Percentiles rank a stretch among this genome's conserved stretches.
These are phyloP conservation scores for Choiromyces venosus DNA, from an alignment of 495 filamentous ascomycete genomes.

Conservation along the genomic window DNA sequence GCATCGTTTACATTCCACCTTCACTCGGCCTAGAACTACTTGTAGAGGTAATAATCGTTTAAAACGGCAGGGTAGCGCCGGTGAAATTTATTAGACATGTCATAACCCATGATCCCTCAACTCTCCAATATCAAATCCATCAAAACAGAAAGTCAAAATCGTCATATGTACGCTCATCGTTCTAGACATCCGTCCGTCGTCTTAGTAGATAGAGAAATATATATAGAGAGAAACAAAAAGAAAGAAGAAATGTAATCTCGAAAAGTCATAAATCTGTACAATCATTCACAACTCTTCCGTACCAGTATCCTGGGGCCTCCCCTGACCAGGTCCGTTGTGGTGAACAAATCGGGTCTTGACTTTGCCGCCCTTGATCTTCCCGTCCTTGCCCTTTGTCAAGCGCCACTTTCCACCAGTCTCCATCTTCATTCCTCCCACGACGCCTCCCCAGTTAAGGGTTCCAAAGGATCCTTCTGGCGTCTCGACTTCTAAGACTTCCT, in stretches of 20 bases:
- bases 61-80: neutral
- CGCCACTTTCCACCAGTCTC: neutral
- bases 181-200: neutral
- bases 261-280: neutral
- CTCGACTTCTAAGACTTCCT: neutral
- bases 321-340: neutral
- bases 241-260: neutral
- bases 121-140: neutral
- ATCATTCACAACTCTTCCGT: neutral
- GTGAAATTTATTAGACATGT: neutral
- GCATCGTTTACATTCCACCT: neutral
- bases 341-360: neutral
- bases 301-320: neutral
- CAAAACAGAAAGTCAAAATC: neutral
- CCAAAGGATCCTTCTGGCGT: constrained; percentile 5
- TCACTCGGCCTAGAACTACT: neutral
- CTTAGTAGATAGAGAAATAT: neutral
- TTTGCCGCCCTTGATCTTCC: neutral
- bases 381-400: neutral
- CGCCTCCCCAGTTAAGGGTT: neutral
- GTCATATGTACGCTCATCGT: neutral
- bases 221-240: neutral
- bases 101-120: neutral
- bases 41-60: no score
- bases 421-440: neutral